Conservation (phyloP, 345 rosid species). For the Zanthoxylum bungeanum region DNA sequence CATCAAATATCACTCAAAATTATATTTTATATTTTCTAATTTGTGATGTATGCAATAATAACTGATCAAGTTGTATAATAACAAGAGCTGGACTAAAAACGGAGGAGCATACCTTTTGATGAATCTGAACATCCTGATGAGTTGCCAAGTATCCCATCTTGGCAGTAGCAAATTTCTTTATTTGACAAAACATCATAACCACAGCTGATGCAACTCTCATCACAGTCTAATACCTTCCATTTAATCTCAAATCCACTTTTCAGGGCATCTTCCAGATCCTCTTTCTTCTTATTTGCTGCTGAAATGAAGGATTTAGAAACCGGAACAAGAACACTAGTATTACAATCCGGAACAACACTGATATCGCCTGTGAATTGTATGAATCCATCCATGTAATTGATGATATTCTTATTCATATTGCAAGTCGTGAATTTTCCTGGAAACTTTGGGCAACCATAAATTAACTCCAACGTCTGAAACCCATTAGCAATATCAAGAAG, state of each 20-base stretch:
- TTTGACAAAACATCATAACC: not conserved
- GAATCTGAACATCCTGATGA: not conserved
- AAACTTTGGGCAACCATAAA: slow-evolving; percentile 18
- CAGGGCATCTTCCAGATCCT: not conserved
- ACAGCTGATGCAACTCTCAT: slow-evolving; percentile 13
- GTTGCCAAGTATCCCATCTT: not conserved
- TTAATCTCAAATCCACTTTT: slow-evolving; percentile 29
- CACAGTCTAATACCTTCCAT: slow-evolving; percentile 9
- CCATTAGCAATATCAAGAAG: not conserved
- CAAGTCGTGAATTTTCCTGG: not conserved
- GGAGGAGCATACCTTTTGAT: not conserved
- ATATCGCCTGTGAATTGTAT: not conserved
- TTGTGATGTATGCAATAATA: too few relatives aligned
- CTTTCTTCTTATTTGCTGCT: not conserved
- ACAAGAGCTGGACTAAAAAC: not conserved
- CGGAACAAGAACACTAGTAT: not conserved
- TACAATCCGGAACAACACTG: not conserved
- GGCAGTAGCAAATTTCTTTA: not conserved
- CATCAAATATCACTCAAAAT: too few relatives aligned
- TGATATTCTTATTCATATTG: too few relatives aligned
- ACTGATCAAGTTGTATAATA: not conserved
- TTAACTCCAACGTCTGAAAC: slow-evolving; percentile 16
- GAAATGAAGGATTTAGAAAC: slow-evolving; percentile 7
- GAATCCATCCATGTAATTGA: not conserved
- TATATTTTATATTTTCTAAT: too few relatives aligned